Percentiles rank a stretch among this genome's conserved stretches.
Evolutionary conservation across 371 early-diverging fungal species (phyloP).

Genomic region (Mucor circinelloides): DNA sequence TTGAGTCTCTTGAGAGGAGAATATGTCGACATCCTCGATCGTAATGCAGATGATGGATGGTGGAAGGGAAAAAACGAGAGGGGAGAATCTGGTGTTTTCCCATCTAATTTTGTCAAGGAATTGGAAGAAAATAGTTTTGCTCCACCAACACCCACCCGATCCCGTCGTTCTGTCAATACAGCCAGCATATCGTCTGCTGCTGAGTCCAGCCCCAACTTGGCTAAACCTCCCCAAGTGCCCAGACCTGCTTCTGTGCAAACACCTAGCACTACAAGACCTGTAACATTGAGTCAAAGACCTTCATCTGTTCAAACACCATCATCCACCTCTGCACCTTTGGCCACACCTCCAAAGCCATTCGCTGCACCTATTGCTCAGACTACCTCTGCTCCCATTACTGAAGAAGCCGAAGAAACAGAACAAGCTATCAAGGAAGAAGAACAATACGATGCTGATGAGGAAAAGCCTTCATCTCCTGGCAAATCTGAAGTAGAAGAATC

Average conservation of each 20-base stretch:
- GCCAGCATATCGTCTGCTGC: slow-evolving; percentile 22
- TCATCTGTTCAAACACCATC: slow-evolving; percentile 16
- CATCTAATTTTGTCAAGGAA: slow-evolving; percentile 62
- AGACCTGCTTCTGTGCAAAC: slow-evolving; percentile 24
- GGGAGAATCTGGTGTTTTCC: slow-evolving; percentile 61
- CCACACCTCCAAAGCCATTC: slow-evolving; percentile 5
- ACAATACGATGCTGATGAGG: slow-evolving; percentile 12
- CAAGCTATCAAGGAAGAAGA: slow-evolving; percentile 10
- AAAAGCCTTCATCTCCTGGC: slow-evolving; percentile 8
- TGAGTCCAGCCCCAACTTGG: slow-evolving; percentile 12
- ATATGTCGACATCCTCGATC: slow-evolving; percentile 53
- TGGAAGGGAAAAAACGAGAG: slow-evolving; percentile 63
- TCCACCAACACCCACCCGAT: slow-evolving; percentile 44
- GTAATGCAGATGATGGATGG: slow-evolving; percentile 64
- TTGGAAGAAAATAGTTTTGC: slow-evolving; percentile 46
- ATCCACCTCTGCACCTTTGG: slow-evolving; percentile 1
- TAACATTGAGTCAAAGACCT: slow-evolving; percentile 17
- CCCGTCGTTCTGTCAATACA: slow-evolving; percentile 31
- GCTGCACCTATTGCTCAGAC: background rate
- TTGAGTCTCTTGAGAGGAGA: slow-evolving; percentile 54
- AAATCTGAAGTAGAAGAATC: slow-evolving; percentile 4
- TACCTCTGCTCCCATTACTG: background rate
- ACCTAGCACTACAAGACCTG: slow-evolving; percentile 5
- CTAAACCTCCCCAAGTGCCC: slow-evolving; percentile 23
- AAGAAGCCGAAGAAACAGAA: background rate